These are phyloP conservation scores for Starmerella kuoi DNA, from an alignment of 805 yeast species.

Conservation along the genomic window DNA sequence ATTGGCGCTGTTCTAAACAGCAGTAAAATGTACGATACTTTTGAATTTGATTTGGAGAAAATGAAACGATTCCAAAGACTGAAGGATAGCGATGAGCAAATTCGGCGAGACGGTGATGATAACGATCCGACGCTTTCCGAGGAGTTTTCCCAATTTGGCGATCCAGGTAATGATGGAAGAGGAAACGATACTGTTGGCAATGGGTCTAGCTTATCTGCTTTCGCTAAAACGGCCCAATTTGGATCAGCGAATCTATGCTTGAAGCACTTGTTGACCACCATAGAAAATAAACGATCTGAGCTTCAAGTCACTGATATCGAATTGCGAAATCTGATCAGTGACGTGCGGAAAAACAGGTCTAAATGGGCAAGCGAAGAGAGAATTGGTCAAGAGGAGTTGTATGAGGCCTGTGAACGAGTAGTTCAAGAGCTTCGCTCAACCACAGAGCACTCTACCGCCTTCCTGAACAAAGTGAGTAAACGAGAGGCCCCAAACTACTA, in stretches of 20 bases:
- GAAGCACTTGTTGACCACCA: conserved; percentile 65
- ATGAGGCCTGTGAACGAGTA: conserved; percentile 95
- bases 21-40: conserved; percentile 51
- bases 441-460: conserved; percentile 94
- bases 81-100: conserved; percentile 66
- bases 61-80: conserved; percentile 61
- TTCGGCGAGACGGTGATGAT: conserved; percentile 25
- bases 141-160: conserved; percentile 7
- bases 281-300: conserved; percentile 69
- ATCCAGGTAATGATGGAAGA: conserved; percentile 10
- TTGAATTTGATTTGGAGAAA: conserved; percentile 61
- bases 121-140: conserved; percentile 11
- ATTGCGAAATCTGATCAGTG: conserved; percentile 71
- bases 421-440: conserved; percentile 78
- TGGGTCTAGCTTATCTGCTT: conserved; percentile 5
- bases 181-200: conserved; percentile 12
- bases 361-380: conserved; percentile 96
- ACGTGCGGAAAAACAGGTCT: conserved; percentile 86
- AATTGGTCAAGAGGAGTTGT: conserved; percentile 93
- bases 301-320: conserved; percentile 66
- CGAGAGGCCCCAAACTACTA: conserved; percentile 97
- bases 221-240: conserved; percentile 33
- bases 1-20: conserved; percentile 33
- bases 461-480: conserved; percentile 88
- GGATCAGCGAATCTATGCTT: conserved; percentile 70